phyloP scores from a whole-genome alignment of 2,329 filamentous ascomycete species.

The Xylariales sp. region DNA sequence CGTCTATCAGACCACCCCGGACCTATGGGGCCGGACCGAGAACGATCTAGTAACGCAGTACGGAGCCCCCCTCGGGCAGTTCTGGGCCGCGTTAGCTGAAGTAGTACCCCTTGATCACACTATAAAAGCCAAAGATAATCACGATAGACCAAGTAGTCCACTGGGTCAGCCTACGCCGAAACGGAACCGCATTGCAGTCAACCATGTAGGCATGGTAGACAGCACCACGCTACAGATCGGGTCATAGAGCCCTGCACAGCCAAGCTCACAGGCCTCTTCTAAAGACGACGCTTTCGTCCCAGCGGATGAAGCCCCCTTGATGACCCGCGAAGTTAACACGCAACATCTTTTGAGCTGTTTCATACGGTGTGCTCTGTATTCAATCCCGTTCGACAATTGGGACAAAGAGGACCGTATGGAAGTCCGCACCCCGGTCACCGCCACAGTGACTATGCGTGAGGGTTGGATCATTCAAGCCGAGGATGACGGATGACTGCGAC shows the following conservation, averaged over 20 bases:
- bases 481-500: not conserved
- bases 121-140: too few relatives aligned
- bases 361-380: not conserved
- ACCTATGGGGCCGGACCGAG: not conserved
- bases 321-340: not conserved
- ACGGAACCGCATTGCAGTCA: conserved; percentile 1
- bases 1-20: not conserved
- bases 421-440: not conserved
- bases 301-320: not conserved
- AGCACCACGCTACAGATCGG: not conserved
- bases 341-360: not conserved
- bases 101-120: too few relatives aligned
- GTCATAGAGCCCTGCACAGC: not conserved
- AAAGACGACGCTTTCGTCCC: not conserved
- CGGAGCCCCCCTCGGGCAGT: conserved; percentile 1
- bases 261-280: not conserved
- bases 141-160: not conserved
- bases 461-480: not conserved
- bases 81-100: not conserved
- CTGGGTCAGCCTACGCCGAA: not conserved
- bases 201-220: not conserved
- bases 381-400: not conserved
- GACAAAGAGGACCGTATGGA: not conserved
- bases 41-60: not conserved
- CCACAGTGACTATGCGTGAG: not conserved